Evolutionary conservation across 2,329 filamentous ascomycete species (phyloP).

Genomic region (Fusarium anthophilum): DNA sequence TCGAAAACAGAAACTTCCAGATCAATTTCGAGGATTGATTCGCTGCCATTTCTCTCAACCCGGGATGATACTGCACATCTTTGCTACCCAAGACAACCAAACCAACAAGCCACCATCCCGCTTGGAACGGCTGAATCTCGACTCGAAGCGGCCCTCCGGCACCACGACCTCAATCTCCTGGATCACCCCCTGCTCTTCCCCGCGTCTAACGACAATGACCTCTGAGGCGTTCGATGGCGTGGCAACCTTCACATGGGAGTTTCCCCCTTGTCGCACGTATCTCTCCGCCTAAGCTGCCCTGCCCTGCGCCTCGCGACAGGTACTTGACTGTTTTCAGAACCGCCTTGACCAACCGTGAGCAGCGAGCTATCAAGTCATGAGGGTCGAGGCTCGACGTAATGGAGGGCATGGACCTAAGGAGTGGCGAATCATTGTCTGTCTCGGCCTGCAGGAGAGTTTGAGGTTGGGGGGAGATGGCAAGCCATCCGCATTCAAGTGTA

Average conservation of each 20-base stretch:
- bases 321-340: conserved; percentile 30
- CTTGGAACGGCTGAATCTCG: conserved; percentile 5
- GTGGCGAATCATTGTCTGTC: conserved; percentile 22
- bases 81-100: neutral
- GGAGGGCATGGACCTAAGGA: conserved; percentile 19
- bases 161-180: neutral
- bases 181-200: neutral
- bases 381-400: conserved; percentile 19
- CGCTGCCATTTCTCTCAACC: neutral
- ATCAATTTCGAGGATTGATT: neutral
- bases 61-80: neutral
- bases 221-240: conserved; percentile 29
- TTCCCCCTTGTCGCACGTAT: conserved; percentile 10
- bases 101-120: conserved; percentile 2
- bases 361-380: conserved; percentile 21
- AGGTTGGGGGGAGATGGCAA: conserved; percentile 24
- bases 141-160: neutral
- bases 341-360: conserved; percentile 9
- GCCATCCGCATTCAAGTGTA: conserved; percentile 30
- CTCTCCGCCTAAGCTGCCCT: neutral
- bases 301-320: neutral
- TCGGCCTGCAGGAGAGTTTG: conserved; percentile 31
- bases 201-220: conserved; percentile 14
- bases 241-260: conserved; percentile 3
- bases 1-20: neutral